Percentiles rank a stretch among this genome's conserved stretches.
phyloP scores from a whole-genome alignment of 768 basidiomycete genomes.

The Fibroporia radiculosa region DNA sequence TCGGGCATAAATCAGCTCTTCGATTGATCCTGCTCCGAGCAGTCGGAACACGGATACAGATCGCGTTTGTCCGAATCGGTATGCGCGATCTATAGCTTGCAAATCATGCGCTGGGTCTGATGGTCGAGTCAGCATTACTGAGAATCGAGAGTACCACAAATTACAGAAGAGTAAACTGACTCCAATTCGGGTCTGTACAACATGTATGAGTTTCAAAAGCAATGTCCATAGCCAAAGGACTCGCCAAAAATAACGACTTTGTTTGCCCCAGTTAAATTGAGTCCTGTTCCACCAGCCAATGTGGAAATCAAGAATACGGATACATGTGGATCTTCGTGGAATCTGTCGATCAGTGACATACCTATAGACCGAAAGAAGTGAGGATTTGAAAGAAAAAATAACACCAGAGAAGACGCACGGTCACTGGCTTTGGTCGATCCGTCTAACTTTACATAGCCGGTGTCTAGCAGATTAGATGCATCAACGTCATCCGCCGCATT shows the following conservation, averaged over 20 bases:
- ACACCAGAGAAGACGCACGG: slow-evolving; percentile 37
- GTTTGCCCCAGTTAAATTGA: slow-evolving; percentile 89
- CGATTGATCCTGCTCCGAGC: slow-evolving; percentile 79
- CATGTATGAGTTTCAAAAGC: not conserved
- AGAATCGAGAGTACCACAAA: not conserved
- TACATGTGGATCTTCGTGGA: slow-evolving; percentile 64
- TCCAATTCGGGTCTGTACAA: slow-evolving; percentile 84
- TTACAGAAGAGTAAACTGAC: slow-evolving; percentile 38
- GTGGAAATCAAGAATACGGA: slow-evolving; percentile 88
- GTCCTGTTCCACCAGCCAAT: slow-evolving; percentile 83
- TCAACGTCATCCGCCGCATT: not conserved
- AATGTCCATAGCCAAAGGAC: slow-evolving; percentile 12
- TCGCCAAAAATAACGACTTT: slow-evolving; percentile 87
- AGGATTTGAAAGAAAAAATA: not conserved
- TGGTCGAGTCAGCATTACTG: not conserved
- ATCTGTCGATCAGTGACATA: slow-evolving; percentile 80
- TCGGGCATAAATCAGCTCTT: slow-evolving; percentile 82
- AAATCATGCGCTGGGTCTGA: slow-evolving; percentile 92
- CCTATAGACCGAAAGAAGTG: slow-evolving; percentile 34
- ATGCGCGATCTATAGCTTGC: slow-evolving; percentile 86
- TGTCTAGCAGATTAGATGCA: too few species aligned
- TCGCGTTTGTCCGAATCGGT: slow-evolving; percentile 79
- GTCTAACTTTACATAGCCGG: slow-evolving; percentile 68
- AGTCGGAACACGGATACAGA: slow-evolving; percentile 81
- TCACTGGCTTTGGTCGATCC: slow-evolving; percentile 64